Conservation (phyloP, 148 eudicot genomes). For the Agrostemma githago region DNA sequence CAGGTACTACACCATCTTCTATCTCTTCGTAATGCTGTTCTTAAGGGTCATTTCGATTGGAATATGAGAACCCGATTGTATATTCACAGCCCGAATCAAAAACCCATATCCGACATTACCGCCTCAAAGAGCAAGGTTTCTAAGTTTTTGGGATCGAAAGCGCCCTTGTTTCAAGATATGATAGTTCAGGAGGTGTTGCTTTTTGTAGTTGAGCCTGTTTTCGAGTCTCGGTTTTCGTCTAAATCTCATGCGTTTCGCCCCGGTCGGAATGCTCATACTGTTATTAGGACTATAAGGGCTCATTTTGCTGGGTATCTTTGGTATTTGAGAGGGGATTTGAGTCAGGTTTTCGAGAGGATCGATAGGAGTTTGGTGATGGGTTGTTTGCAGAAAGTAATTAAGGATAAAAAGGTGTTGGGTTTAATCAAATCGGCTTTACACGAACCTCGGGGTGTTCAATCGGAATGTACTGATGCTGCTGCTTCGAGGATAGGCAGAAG, state of each 20-base stretch:
- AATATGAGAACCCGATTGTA: slow-evolving; percentile 34
- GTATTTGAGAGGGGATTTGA: slow-evolving; percentile 77
- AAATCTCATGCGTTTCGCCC: slow-evolving; percentile 87
- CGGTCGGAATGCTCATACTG: slow-evolving; percentile 79
- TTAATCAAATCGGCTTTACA: slow-evolving; percentile 50
- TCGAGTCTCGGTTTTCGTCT: slow-evolving; percentile 68
- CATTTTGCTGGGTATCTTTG: slow-evolving; percentile 86
- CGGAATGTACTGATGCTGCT: slow-evolving; percentile 15
- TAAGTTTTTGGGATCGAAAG: slow-evolving; percentile 28
- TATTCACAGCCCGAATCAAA: slow-evolving; percentile 47
- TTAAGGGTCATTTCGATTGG: slow-evolving; percentile 52
- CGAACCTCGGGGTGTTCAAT: slow-evolving; percentile 1
- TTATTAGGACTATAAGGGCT: slow-evolving; percentile 79
- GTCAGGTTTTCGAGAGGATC: slow-evolving; percentile 39
- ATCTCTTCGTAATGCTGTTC: slow-evolving; percentile 63
- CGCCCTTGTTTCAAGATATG: slow-evolving; percentile 62
- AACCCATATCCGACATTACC: slow-evolving; percentile 28
- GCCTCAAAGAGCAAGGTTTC: slow-evolving; percentile 43
- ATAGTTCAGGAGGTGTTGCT: slow-evolving; percentile 78
- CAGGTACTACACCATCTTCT: slow-evolving; percentile 42
- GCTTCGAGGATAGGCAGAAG: slow-evolving; percentile 25
- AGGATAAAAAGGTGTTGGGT: slow-evolving; percentile 63
- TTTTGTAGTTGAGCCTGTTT: slow-evolving; percentile 80
- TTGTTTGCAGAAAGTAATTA: slow-evolving; percentile 57
- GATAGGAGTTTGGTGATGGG: slow-evolving; percentile 46